Base-by-base conservation (phyloP, 306 rosid species). In the Cucurbita moschata region DNA sequence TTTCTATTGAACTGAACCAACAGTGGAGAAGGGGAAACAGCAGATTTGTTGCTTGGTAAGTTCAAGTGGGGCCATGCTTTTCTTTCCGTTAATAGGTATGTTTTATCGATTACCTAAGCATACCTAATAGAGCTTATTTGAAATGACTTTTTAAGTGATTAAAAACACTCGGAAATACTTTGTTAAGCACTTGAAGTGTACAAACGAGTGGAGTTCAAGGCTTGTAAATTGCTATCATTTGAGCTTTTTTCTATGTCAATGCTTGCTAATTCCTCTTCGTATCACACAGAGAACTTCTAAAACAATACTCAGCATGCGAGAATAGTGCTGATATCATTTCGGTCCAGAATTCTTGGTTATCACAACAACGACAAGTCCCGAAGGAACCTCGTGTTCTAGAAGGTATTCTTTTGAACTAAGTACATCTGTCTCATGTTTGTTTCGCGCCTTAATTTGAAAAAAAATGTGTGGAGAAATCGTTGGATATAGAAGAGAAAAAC, bases 21-120 rank as follows among this genome's bases (percentile, higher is more conserved):
- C 89, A 90, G 99, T 66, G 99, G 99, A 67, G 96, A 94, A 78
- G 87, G 89, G 77, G 97, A 94, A 82, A 90, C 97, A 13, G 99
- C 95, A 85, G 77, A 87, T 54, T 81, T 83, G 71, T 78, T 94
- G 87, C 97, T 94, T 72, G 86, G 83, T 76, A 94, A 94, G 87
- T 94, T 94, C 87, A 94, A 94, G 77, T 94, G 98, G 98, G 98
- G 98, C 79, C 98, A 94, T 57, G 89, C 92, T 62, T 94, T 90
- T 83, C 75, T 81, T 76, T 90, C 98, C 42, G 85, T 94, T 75
- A 94, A 94, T 75, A 79, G 92, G 99, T 91, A 83, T 79, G 79
- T 40, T 49, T 37, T 8, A 51, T 54, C 16, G 10, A 52, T 71
- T 51, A 50, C 5, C 54, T 50, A 2, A 30, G 35, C 35, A 30